Conservation (phyloP, 441 rosid genomes). For the Gossypium gossypioides region DNA sequence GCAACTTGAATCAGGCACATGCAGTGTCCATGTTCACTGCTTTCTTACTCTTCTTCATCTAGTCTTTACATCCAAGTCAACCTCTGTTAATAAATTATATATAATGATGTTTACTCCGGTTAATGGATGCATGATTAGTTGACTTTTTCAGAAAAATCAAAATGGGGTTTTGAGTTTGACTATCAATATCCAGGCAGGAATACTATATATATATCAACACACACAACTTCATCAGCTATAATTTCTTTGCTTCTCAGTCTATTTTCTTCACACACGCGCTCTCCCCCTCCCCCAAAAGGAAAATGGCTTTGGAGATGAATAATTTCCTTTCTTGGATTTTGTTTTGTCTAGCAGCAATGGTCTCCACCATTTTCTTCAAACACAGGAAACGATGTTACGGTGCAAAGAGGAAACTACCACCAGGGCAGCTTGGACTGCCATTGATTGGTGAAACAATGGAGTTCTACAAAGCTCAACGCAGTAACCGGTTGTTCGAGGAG, state of each 20-base stretch:
- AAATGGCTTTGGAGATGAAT: constrained; percentile 30
- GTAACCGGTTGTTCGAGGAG: constrained; percentile 48
- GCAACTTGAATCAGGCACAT: constrained; percentile 8
- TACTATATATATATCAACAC: neutral
- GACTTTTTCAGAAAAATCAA: constrained; percentile 2
- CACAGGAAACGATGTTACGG: constrained; percentile 14
- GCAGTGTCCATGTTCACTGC: constrained; percentile 16
- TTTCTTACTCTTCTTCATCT: neutral
- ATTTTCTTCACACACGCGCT: neutral
- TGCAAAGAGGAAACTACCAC: constrained; percentile 37
- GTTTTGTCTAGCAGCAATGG: constrained; percentile 27
- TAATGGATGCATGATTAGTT: constrained; percentile 14
- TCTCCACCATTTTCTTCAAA: constrained; percentile 26
- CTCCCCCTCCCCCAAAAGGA: neutral
- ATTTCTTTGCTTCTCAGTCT: neutral
- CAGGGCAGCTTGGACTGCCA: constrained; percentile 54
- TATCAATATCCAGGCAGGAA: neutral
- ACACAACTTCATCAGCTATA: constrained; percentile 8
- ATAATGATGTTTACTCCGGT: constrained; percentile 5
- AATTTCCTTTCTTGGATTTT: constrained; percentile 24
- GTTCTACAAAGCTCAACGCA: constrained; percentile 51
- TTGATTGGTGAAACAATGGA: constrained; percentile 62
- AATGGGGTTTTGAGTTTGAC: constrained; percentile 12
- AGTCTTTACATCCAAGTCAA: constrained; percentile 7
- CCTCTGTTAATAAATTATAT: neutral